A percentile compares a stretch with the other conserved stretches of the same genome.
phyloP scores from a whole-genome alignment of 371 early-diverging fungal species.

The Coemansia sp. region DNA sequence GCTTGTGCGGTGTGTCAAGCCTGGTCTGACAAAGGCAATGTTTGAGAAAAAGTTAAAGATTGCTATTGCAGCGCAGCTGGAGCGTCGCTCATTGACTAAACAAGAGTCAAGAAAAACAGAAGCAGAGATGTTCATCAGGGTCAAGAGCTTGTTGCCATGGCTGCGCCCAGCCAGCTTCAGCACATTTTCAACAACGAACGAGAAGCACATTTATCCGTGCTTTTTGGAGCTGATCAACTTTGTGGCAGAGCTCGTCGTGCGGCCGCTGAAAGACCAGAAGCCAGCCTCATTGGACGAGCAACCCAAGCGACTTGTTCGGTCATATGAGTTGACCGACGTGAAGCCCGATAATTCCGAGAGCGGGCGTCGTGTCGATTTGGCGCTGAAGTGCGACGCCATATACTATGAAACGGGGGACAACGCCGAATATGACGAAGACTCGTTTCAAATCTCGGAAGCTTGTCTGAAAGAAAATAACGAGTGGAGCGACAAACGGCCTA shows the following conservation, averaged over 20 bases:
- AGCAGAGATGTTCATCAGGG: not conserved
- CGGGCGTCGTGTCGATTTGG: not conserved
- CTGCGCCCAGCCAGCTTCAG: not conserved
- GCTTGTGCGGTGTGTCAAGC: not conserved
- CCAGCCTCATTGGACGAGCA: not conserved
- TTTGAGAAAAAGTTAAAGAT: not conserved
- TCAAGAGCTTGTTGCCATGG: not conserved
- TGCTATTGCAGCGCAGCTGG: not conserved
- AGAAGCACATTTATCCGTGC: not conserved
- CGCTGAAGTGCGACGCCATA: not conserved
- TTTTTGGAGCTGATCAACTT: not conserved
- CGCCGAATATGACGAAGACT: not conserved
- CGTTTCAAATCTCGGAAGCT: not conserved
- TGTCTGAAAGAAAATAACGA: not conserved
- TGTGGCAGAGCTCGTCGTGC: not conserved
- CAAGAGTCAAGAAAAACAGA: not conserved
- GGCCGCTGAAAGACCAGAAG: not conserved
- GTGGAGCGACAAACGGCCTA: not conserved
- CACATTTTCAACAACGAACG: not conserved
- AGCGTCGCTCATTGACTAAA: not conserved
- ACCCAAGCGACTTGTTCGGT: not conserved
- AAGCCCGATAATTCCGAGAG: not conserved
- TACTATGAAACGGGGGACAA: not conserved
- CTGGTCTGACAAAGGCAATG: not conserved
- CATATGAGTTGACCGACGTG: not conserved